A percentile compares a stretch with the other conserved stretches of the same genome.
Conservation (phyloP, 73 alveolate species). For the Paramecium tetraurelia region DNA sequence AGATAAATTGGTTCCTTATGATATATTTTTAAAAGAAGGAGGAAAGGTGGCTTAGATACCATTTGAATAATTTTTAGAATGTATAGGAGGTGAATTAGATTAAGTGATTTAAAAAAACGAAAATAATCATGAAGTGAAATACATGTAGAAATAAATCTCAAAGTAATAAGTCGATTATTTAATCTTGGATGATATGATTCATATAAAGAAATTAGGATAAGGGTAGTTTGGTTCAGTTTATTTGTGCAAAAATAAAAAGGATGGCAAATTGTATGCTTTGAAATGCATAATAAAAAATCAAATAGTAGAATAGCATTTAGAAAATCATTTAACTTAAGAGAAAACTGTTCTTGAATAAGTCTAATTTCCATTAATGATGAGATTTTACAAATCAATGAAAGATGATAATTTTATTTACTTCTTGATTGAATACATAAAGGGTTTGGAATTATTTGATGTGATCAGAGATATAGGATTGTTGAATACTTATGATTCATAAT, state of each 20-base stretch:
- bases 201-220: constrained; percentile 53
- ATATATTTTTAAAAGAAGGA: constrained; percentile 64
- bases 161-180: constrained; percentile 4
- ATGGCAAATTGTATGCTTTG: constrained; percentile 62
- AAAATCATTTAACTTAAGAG: constrained; percentile 58
- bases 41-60: constrained; percentile 50
- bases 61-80: constrained; percentile 36
- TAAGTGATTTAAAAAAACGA: constrained; percentile 53
- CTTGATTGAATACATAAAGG: constrained; percentile 74
- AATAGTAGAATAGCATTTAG: constrained; percentile 58
- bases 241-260: constrained; percentile 51
- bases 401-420: constrained; percentile 71
- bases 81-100: constrained; percentile 61
- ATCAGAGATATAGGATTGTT: constrained; percentile 78
- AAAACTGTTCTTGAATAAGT: constrained; percentile 68
- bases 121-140: constrained; percentile 56
- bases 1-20: constrained; percentile 66
- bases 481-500: constrained; percentile 69
- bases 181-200: constrained; percentile 44
- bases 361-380: constrained; percentile 73
- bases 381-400: constrained; percentile 73
- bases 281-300: constrained; percentile 66
- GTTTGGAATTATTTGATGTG: constrained; percentile 76
- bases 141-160: constrained; percentile 43
- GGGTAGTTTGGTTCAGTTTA: constrained; percentile 73